Base-by-base conservation (phyloP, 169 alveolate genomes). In the Sarcocystis neurona region DNA sequence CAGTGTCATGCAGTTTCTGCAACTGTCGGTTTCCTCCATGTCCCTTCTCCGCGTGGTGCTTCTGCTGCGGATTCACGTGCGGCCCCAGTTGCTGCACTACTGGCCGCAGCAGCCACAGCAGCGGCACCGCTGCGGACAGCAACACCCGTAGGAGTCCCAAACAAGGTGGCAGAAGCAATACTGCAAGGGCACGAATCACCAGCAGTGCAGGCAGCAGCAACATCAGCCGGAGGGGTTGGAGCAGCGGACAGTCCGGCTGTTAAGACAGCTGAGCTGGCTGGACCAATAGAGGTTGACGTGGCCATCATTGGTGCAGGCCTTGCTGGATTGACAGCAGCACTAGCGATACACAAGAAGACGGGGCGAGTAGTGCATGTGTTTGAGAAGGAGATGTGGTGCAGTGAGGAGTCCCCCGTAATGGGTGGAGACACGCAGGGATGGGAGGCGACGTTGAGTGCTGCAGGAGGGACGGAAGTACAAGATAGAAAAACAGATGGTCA, bases 251-350 rank as follows among this genome's bases (percentile, higher is more conserved):
- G 58, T 43, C 34, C 82, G 6, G 32, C 48, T 15, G 58, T n/a
- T n/a, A n/a, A 72, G 56, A 48, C 82, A 34, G 2, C 82, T 63
- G 27, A 43, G 4, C 75, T 30, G 4, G 15, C 82, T 20, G 82
- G 41, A 4, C 56, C 34, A 37, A n/a, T 5, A 37, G 58, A 37
- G 27, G 82, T 72, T 18, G 82, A 72, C 46, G 56, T 72, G 27
- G 82, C 82, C 47, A 30, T 72, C 58, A 39, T 72, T 37, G 82
- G 82, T 18, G 82, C 82, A 10, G 82, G 82, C 56, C 82, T 72
- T 39, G 82, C 82, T 12, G 82, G 82, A 10, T 43, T 72, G 46
- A 72, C 82, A 1, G 56, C 82, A 10, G 82, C 82, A 30, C 82
- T 72, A 8, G 82, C 82, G 32, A 53, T 72, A 53, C 82, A 72